A percentile compares a stretch with the other conserved stretches of the same genome.
Evolutionary conservation across 441 rosid species (phyloP).

Genomic region (Populus trichocarpa): DNA sequence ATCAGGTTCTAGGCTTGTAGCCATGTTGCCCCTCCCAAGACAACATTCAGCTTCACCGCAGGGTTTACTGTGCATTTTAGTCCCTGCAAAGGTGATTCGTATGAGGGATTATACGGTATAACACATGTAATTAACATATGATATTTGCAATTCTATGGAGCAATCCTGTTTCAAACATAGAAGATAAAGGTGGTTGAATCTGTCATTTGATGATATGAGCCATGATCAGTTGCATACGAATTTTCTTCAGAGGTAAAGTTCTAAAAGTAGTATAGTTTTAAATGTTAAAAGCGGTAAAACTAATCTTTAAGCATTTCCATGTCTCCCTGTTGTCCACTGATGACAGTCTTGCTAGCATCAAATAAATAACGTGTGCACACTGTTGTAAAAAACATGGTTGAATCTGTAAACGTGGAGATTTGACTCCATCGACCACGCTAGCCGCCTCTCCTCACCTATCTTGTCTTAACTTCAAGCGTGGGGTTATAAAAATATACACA

Average conservation of each 20-base stretch:
- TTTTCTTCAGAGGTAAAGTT: neutral
- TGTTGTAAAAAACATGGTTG: no score
- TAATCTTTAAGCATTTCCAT: no score
- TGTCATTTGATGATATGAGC: neutral
- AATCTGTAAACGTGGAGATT: no score
- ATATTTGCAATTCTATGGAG: neutral
- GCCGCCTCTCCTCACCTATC: no score
- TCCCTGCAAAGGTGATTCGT: slow-evolving; percentile 40
- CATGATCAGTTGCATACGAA: neutral
- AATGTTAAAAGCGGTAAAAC: no score
- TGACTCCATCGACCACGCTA: no score
- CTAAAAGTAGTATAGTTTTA: no score
- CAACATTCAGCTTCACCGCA: slow-evolving; percentile 77
- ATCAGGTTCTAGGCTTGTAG: slow-evolving; percentile 52
- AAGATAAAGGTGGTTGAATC: neutral
- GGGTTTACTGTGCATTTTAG: slow-evolving; percentile 90
- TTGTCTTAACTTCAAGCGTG: no score
- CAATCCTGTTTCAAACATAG: neutral
- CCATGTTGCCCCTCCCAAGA: slow-evolving; percentile 80
- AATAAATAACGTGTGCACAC: no score
- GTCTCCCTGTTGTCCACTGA: no score
- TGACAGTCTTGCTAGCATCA: no score
- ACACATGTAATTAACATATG: neutral
- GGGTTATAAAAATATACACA: no score
- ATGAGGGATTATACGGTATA: neutral